Percentiles rank a stretch among this genome's conserved stretches.
Evolutionary conservation across 768 basidiomycete genomes (phyloP).

Genomic region (Rhizopogon salebrosus): DNA sequence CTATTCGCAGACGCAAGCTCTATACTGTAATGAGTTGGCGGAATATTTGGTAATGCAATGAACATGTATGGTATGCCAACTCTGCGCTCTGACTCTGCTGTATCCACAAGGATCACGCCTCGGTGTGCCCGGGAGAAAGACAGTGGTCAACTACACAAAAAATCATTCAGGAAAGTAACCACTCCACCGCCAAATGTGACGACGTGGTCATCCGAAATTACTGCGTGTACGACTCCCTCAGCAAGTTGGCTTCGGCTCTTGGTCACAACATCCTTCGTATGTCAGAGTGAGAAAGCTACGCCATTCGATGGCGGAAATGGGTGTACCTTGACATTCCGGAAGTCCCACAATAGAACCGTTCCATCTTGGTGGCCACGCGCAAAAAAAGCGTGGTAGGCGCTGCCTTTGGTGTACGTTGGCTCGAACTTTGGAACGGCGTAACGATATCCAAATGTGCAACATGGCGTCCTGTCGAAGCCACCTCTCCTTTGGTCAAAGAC

Average conservation of each 20-base stretch:
- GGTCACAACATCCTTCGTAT: conserved; percentile 31
- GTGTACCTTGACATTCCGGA: conserved; percentile 40
- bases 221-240: conserved; percentile 34
- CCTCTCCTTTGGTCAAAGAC: conserved; percentile 41
- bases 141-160: conserved; percentile 13
- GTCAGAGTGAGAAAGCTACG: conserved; percentile 16
- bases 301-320: conserved; percentile 6
- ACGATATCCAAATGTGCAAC: conserved; percentile 41
- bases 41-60: not conserved
- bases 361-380: conserved; percentile 43
- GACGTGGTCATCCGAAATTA: conserved; percentile 34
- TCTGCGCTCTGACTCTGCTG: not conserved
- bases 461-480: conserved; percentile 34
- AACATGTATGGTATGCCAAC: not conserved
- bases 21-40: not conserved
- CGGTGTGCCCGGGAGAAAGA: not conserved
- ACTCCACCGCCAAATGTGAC: conserved; percentile 35
- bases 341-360: conserved; percentile 43
- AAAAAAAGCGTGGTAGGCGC: conserved; percentile 35
- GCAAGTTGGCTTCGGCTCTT: conserved; percentile 26
- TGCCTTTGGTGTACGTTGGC: conserved; percentile 33
- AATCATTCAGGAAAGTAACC: conserved; percentile 35
- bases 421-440: conserved; percentile 18
- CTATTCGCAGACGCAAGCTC: not conserved
- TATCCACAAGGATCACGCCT: not conserved